phyloP scores from a whole-genome alignment of 2,329 filamentous ascomycete species.

The Gliomastix tumulicola region DNA sequence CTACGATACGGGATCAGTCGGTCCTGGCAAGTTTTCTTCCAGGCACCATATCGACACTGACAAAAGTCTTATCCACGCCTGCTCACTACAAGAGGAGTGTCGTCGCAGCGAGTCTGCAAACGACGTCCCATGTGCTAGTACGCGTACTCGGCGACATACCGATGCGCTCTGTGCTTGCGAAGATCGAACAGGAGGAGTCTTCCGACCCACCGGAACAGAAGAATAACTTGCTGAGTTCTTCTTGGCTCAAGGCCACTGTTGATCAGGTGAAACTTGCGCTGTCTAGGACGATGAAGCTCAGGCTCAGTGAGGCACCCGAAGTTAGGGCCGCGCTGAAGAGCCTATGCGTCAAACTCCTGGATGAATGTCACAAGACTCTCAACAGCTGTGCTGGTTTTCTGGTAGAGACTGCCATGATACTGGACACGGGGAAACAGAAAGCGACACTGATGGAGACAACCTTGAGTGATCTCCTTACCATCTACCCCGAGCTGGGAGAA shows the following conservation, averaged over 20 bases:
- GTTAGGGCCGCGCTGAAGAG: constrained; percentile 61
- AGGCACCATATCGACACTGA: constrained; percentile 75
- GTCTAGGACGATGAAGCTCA: constrained; percentile 67
- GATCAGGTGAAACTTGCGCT: constrained; percentile 79
- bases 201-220: constrained; percentile 10
- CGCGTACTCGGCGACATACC: constrained; percentile 52
- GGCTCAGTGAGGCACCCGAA: constrained; percentile 60
- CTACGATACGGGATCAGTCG: constrained; percentile 62
- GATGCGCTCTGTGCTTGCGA: constrained; percentile 36
- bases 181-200: constrained; percentile 16
- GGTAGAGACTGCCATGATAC: constrained; percentile 72
- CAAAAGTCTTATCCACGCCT: constrained; percentile 66
- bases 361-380: constrained; percentile 71
- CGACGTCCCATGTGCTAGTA: constrained; percentile 47
- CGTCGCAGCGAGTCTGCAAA: constrained; percentile 53
- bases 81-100: constrained; percentile 50
- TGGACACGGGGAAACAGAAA: constrained; percentile 44
- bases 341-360: constrained; percentile 68
- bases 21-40: constrained; percentile 81
- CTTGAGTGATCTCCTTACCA: constrained; percentile 54
- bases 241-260: constrained; percentile 76
- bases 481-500: constrained; percentile 56
- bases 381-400: constrained; percentile 62
- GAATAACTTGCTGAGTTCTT: constrained; percentile 31
- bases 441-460: constrained; percentile 33